A percentile compares a stretch with the other conserved stretches of the same genome.
Evolutionary conservation across 75 land plant species (phyloP).

Genomic region (Pinus albicaulis): DNA sequence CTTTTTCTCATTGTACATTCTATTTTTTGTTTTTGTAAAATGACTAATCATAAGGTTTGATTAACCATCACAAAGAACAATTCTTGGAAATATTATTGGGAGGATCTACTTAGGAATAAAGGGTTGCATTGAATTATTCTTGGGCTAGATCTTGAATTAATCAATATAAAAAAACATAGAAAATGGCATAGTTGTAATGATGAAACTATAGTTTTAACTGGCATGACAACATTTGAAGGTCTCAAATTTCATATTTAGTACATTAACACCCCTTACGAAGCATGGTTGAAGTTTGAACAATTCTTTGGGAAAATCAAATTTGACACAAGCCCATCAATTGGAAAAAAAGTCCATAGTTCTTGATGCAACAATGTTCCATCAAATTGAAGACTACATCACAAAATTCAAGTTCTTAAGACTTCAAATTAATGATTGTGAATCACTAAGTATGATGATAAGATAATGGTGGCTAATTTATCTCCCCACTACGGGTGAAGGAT

Average conservation of each 20-base stretch:
- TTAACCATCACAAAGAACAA: too few species aligned
- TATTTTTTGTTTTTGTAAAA: too few species aligned
- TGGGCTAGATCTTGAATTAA: not conserved
- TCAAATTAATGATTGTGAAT: not conserved
- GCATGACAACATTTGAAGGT: not conserved
- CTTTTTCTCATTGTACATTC: too few species aligned
- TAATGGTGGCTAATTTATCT: not conserved
- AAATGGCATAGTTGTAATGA: not conserved
- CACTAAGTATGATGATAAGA: not conserved
- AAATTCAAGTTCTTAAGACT: not conserved
- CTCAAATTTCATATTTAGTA: not conserved
- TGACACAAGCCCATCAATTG: not conserved
- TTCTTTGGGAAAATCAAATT: not conserved
- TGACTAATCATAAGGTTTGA: too few species aligned
- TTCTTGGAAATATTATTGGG: too few species aligned
- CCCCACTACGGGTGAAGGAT: too few species aligned
- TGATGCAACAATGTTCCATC: not conserved
- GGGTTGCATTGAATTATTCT: too few species aligned
- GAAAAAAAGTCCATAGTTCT: not conserved
- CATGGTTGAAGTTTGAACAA: not conserved
- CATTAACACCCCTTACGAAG: not conserved
- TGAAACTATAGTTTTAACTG: not conserved
- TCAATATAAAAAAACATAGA: not conserved
- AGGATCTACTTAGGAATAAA: too few species aligned
- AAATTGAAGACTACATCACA: not conserved